Percentiles rank a stretch among this genome's conserved stretches.
These are phyloP conservation scores for Suillus ampliporus DNA, from an alignment of 768 basidiomycete genomes.

Conservation along the genomic window DNA sequence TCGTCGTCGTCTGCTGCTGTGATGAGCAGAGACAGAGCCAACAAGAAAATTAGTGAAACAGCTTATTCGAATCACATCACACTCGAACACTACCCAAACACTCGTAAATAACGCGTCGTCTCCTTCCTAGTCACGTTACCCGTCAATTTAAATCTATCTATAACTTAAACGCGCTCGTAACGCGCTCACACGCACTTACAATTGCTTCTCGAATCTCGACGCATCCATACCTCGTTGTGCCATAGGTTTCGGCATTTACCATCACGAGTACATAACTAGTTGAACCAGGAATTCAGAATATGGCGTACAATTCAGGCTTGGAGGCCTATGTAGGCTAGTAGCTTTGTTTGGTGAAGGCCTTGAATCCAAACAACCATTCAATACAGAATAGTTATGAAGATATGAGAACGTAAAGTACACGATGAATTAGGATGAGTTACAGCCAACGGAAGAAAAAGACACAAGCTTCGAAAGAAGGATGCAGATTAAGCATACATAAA, in stretches of 20 bases:
- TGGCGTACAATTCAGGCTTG: too few relatives aligned
- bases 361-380: too few relatives aligned
- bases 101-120: constrained; percentile 34
- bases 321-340: too few relatives aligned
- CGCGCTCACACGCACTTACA: neutral
- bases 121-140: constrained; percentile 1
- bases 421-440: too few relatives aligned
- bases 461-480: too few relatives aligned
- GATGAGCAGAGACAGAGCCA: constrained; percentile 15
- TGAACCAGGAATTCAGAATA: too few relatives aligned
- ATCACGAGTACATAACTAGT: too few relatives aligned
- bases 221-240: neutral
- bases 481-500: too few relatives aligned
- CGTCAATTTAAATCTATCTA: neutral
- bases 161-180: too few relatives aligned
- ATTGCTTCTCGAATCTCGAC: neutral
- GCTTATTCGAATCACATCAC: constrained; percentile 10
- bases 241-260: too few relatives aligned
- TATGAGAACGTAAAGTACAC: too few relatives aligned
- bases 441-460: too few relatives aligned
- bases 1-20: constrained; percentile 14
- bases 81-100: constrained; percentile 37
- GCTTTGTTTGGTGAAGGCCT: neutral
- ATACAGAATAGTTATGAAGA: neutral
- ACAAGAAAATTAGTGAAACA: neutral